These are phyloP conservation scores for Scedosporium dehoogii DNA, from an alignment of 2,329 filamentous ascomycete genomes.

Conservation along the genomic window DNA sequence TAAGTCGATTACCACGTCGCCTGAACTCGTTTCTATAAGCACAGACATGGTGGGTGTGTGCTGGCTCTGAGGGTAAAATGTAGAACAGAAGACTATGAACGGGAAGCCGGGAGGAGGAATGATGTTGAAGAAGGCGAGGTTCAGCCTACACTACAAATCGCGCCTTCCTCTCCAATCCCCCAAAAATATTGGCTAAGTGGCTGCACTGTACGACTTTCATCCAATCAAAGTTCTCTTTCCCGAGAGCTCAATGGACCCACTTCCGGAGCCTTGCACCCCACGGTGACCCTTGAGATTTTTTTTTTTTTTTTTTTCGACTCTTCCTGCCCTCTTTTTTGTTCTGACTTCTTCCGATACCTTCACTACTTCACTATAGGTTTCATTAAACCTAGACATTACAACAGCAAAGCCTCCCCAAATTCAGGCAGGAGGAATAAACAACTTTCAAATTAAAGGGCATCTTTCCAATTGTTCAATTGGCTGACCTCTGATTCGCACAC, in stretches of 20 bases:
- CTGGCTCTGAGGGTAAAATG: background rate
- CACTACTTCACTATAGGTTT: background rate
- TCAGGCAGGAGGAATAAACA: too few relatives aligned
- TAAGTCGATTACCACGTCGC: constrained; percentile 92
- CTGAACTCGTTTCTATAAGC: constrained; percentile 81
- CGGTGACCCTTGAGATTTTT: constrained; percentile 2
- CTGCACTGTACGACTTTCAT: background rate
- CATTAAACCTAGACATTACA: background rate
- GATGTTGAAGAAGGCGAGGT: background rate
- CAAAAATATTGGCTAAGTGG: background rate
- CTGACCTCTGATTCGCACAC: background rate
- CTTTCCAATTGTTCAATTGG: background rate
- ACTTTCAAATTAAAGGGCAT: too few relatives aligned
- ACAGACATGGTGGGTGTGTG: constrained; percentile 61
- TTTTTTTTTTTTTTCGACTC: constrained; percentile 4
- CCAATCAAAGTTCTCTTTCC: background rate
- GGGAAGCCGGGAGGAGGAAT: background rate
- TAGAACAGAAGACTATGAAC: background rate
- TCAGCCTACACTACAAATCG: background rate
- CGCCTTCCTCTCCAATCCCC: background rate
- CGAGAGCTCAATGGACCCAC: constrained; percentile 5
- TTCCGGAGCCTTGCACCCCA: constrained; percentile 3
- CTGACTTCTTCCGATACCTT: background rate
- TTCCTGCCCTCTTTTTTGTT: background rate
- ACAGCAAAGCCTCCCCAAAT: too few relatives aligned